Conservation (phyloP, 202 grass and related monocot species). For the Brachypodium distachyon region DNA sequence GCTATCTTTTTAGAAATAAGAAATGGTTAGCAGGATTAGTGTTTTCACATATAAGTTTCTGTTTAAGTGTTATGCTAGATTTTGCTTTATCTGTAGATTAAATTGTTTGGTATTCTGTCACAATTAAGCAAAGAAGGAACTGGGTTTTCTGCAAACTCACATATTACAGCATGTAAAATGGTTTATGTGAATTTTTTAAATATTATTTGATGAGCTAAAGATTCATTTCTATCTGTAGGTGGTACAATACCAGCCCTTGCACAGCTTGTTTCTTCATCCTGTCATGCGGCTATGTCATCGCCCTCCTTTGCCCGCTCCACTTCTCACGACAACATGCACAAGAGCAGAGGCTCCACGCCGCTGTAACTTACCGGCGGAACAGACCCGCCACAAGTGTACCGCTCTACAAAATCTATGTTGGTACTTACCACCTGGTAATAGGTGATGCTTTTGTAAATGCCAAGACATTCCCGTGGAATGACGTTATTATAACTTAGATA, state of each 20-base stretch:
- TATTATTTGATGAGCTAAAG: not conserved
- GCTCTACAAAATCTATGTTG: not conserved
- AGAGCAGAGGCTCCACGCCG: conserved; percentile 43
- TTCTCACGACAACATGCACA: conserved; percentile 41
- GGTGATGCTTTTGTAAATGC: conserved; percentile 12
- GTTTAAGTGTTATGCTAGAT: not conserved
- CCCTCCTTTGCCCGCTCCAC: conserved; percentile 25
- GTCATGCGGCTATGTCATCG: conserved; percentile 54
- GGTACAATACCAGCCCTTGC: conserved; percentile 78
- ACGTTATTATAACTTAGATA: not conserved
- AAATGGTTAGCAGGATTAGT: not conserved
- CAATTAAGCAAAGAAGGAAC: not conserved
- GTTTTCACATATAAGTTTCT: not conserved
- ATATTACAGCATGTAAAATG: not conserved
- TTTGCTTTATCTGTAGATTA: not conserved
- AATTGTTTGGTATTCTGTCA: not conserved
- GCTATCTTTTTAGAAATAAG: not conserved
- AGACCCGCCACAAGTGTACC: not conserved
- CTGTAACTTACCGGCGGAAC: conserved; percentile 6
- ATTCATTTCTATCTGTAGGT: conserved; percentile 29
- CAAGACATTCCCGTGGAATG: not conserved
- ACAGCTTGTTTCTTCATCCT: conserved; percentile 68
- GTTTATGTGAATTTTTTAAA: not conserved
- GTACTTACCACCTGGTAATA: not conserved
- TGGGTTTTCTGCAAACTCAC: not conserved